These are phyloP conservation scores for Amesomyces nigricolor DNA, from an alignment of 2,329 filamentous ascomycete species.

Conservation along the genomic window DNA sequence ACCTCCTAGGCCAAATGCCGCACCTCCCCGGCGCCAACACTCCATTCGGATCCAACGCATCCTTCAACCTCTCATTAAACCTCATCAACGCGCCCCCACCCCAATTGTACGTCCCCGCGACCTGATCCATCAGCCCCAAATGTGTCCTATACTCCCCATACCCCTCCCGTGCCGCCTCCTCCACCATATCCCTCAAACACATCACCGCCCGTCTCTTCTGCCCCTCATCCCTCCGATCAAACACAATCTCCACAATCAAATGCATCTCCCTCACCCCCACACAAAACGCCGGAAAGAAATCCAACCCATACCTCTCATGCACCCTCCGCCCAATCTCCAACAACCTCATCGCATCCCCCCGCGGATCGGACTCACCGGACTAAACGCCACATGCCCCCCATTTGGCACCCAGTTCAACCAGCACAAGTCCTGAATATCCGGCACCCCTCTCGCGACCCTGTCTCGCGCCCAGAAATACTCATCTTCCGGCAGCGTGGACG, in stretches of 20 bases:
- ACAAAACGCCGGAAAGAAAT: constrained; percentile 37
- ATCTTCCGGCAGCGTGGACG: constrained; percentile 37
- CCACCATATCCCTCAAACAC: constrained; percentile 34
- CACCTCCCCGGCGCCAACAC: constrained; percentile 35
- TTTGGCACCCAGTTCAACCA: constrained; percentile 48
- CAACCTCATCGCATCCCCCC: constrained; percentile 37
- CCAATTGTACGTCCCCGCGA: constrained; percentile 42
- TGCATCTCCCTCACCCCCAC: constrained; percentile 35
- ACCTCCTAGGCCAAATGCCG: constrained; percentile 34
- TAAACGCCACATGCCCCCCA: constrained; percentile 47
- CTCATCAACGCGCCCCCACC: constrained; percentile 37
- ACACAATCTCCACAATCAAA: constrained; percentile 44
- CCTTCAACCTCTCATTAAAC: constrained; percentile 41
- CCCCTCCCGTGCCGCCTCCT: constrained; percentile 37
- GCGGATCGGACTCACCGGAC: constrained; percentile 43
- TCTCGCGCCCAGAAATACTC: constrained; percentile 37
- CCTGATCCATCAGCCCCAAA: constrained; percentile 42
- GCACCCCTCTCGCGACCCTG: constrained; percentile 32
- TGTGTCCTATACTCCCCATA: constrained; percentile 46
- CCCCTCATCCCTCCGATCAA: constrained; percentile 40
- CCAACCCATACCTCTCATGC: constrained; percentile 34
- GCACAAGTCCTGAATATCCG: constrained; percentile 35
- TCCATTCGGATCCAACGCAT: constrained; percentile 39
- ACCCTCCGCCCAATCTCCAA: constrained; percentile 33
- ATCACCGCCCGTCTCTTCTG: constrained; percentile 31